phyloP scores from a whole-genome alignment of 2,329 filamentous ascomycete species.

The Aspergillus sp. region DNA sequence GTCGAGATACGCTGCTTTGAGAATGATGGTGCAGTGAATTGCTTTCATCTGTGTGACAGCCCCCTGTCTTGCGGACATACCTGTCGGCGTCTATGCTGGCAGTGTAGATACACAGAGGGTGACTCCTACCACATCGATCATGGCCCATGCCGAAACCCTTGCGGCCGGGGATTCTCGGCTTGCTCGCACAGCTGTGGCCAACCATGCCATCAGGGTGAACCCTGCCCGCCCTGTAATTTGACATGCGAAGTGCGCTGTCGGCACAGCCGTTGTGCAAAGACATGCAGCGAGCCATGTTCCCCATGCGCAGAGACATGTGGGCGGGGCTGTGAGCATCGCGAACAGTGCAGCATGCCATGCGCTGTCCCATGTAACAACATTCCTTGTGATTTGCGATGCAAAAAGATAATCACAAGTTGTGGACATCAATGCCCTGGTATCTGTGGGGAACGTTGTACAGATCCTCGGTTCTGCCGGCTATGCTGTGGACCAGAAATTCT shows the following conservation, averaged over 20 bases:
- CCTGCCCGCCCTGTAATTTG: slow-evolving; percentile 2
- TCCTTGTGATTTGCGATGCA: slow-evolving; percentile 18
- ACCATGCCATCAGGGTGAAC: background rate
- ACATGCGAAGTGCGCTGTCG: slow-evolving; percentile 16
- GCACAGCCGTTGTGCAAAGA: slow-evolving; percentile 14
- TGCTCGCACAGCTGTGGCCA: slow-evolving; percentile 5
- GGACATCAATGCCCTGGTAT: slow-evolving; percentile 21
- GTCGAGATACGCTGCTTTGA: slow-evolving; percentile 3
- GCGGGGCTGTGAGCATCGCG: slow-evolving; percentile 17
- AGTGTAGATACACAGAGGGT: background rate
- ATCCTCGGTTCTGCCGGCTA: slow-evolving; percentile 7
- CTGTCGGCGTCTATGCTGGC: slow-evolving; percentile 6
- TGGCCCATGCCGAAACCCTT: slow-evolving; percentile 4
- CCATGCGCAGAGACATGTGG: slow-evolving; percentile 19
- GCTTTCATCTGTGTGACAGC: background rate
- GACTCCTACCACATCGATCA: background rate
- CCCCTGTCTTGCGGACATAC: slow-evolving; percentile 4
- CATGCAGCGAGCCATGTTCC: slow-evolving; percentile 18
- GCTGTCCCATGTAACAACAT: slow-evolving; percentile 19
- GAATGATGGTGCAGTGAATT: background rate
- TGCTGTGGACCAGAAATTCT: slow-evolving; percentile 6
- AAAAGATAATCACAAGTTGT: slow-evolving; percentile 13
- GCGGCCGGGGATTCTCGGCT: slow-evolving; percentile 2
- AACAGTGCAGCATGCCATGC: slow-evolving; percentile 19
- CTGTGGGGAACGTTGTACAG: slow-evolving; percentile 21